Base-by-base conservation (phyloP, 2,329 filamentous ascomycete genomes). In the Exophiala dermatitidis region DNA sequence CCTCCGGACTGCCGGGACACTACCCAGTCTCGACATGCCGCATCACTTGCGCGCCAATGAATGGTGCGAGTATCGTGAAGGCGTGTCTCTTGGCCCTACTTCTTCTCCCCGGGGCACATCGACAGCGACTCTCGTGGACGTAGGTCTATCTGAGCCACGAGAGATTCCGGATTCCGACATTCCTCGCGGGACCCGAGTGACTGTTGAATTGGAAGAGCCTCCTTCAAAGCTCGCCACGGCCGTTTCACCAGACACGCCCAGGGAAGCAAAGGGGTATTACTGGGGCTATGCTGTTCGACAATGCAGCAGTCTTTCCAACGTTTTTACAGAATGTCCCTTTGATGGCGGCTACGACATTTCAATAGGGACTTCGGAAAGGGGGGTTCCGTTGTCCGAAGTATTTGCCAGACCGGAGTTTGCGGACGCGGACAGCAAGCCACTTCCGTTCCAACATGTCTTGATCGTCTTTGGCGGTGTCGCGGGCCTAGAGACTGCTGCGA, bases 361-460 rank as follows among this genome's bases (percentile, higher is more conserved):
- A 62, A 82, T 95, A 61, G 89, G 88, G 10, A 94, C 88, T 0
- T 91, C 87, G 2, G 89, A 94, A 71, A 82, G 86, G 58, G 85
- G 88, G 48, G 63, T 74, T 34, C 71, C 80, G 28, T 60, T 75
- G 48, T 61, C 69, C 53, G 60, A 65, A 2, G 63, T 74, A 4
- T 57, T 59, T 0, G 68, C 76, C 12, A 72, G 70, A n/a, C 70
- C 69, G 47, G 72, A 9, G 5, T 42, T 55, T 36, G 12, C 29
- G 2, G 30, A 45, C 8, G 30, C 53, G 9, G 46, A 50, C 19
- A 19, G 19, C 19, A 19, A 19, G 19, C 19, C 43, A 5, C 78
- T 78, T 54, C 74, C 74, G 1, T 68, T 63, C 68, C 80, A 82
- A 54, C 88, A 94, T 68, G 70, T 93, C 9, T 68, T 95, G 1